Evolutionary conservation across 768 basidiomycete genomes (phyloP).

Genomic region (Boletus rubescentipes): DNA sequence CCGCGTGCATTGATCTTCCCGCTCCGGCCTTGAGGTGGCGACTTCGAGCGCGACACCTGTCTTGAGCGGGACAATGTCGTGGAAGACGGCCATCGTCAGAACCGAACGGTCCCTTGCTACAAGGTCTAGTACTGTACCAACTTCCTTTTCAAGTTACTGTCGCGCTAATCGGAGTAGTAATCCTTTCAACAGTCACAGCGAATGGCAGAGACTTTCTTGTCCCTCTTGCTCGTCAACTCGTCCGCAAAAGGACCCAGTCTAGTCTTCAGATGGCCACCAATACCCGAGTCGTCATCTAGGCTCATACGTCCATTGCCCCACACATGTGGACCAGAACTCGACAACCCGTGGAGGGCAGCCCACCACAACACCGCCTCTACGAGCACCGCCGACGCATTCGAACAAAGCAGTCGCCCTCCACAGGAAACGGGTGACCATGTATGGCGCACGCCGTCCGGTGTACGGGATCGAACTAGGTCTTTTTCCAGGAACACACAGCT

Average conservation of each 20-base stretch:
- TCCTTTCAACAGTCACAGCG: neutral
- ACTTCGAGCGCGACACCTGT: slow-evolving; percentile 48
- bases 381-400: slow-evolving; percentile 21
- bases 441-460: slow-evolving; percentile 57
- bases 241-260: slow-evolving; percentile 79
- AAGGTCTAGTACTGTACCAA: neutral
- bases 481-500: slow-evolving; percentile 45
- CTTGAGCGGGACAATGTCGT: slow-evolving; percentile 21
- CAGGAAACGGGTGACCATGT: slow-evolving; percentile 48
- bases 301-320: slow-evolving; percentile 70
- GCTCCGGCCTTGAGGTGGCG: slow-evolving; percentile 32
- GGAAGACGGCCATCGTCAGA: neutral
- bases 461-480: slow-evolving; percentile 52
- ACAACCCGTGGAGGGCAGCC: slow-evolving; percentile 75
- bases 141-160: slow-evolving; percentile 10
- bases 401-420: neutral
- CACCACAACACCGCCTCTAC: slow-evolving; percentile 42
- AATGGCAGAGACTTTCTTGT: slow-evolving; percentile 69
- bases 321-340: slow-evolving; percentile 45
- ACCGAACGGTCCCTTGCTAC: neutral
- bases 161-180: no score
- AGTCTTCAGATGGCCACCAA: slow-evolving; percentile 84
- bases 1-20: slow-evolving; percentile 32
- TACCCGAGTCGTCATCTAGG: slow-evolving; percentile 60
- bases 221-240: slow-evolving; percentile 79